These are phyloP conservation scores for Mollisia scopiformis DNA, from an alignment of 2,329 filamentous ascomycete genomes.

Conservation along the genomic window DNA sequence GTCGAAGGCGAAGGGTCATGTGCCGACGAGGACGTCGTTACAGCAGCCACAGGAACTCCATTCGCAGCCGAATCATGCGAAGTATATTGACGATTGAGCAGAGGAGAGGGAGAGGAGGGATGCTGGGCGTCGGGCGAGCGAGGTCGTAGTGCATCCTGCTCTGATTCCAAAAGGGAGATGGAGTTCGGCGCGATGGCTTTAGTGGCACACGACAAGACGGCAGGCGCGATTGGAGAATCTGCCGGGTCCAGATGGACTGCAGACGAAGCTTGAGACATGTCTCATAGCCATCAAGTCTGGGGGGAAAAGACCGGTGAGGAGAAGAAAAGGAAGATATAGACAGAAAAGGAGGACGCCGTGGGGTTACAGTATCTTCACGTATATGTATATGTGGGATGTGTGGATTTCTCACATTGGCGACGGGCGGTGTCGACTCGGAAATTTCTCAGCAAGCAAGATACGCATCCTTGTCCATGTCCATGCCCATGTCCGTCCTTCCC, in stretches of 20 bases:
- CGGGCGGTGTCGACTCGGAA: not conserved
- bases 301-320: not conserved
- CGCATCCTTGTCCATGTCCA: too few relatives aligned
- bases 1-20: slow-evolving; percentile 6
- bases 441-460: not conserved
- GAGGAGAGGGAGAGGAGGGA: not conserved
- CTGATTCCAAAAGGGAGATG: slow-evolving; percentile 19
- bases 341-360: not conserved
- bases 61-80: not conserved
- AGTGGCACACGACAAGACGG: slow-evolving; percentile 5
- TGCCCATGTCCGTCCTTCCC: too few relatives aligned
- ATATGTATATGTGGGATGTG: too few relatives aligned
- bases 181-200: slow-evolving; percentile 8
- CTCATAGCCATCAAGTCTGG: slow-evolving; percentile 17
- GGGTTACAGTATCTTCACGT: too few relatives aligned
- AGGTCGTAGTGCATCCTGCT: not conserved
- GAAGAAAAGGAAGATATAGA: not conserved
- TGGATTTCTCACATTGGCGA: too few relatives aligned
- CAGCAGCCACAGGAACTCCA: slow-evolving; percentile 1
- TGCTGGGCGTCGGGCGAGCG: slow-evolving; percentile 2
- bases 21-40: slow-evolving; percentile 6
- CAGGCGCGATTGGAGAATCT: slow-evolving; percentile 14
- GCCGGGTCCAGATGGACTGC: slow-evolving; percentile 21
- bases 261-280: slow-evolving; percentile 25
- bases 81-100: not conserved